phyloP scores from a whole-genome alignment of 192 early-diverging fungal species.

The Linnemannia schmuckeri region DNA sequence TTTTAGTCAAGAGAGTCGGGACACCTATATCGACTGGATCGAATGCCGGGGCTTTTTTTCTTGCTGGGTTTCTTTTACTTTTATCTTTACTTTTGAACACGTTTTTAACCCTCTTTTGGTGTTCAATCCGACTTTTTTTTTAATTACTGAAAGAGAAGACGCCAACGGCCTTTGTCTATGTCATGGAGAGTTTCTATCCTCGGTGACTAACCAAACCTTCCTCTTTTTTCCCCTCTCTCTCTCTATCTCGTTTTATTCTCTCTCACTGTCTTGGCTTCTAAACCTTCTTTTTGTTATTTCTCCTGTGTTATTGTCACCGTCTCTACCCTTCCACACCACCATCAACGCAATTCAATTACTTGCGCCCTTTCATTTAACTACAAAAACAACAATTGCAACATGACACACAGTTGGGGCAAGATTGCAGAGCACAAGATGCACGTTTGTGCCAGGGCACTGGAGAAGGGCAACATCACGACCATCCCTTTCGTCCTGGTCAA shows the following conservation, averaged over 20 bases:
- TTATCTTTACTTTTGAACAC: not conserved
- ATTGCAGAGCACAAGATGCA: slow-evolving; percentile 58
- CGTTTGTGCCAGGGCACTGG: slow-evolving; percentile 46
- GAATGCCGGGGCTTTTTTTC: not conserved
- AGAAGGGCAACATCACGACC: slow-evolving; percentile 46
- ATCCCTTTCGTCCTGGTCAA: slow-evolving; percentile 53
- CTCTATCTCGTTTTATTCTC: not conserved
- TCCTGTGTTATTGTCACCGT: not conserved
- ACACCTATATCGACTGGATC: not conserved
- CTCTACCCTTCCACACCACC: not conserved
- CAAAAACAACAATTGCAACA: not conserved
- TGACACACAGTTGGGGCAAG: slow-evolving; percentile 47
- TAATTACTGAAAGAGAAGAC: not conserved
- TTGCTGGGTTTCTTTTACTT: not conserved
- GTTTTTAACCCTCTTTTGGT: not conserved
- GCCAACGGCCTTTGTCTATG: not conserved
- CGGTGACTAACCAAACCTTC: slow-evolving; percentile 2
- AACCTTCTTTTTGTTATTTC: not conserved
- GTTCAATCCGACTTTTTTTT: not conserved
- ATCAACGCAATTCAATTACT: not conserved
- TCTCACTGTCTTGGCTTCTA: not conserved
- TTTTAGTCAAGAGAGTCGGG: not conserved
- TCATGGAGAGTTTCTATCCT: not conserved
- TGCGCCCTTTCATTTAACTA: not conserved
- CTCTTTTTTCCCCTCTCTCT: not conserved